Evolutionary conservation across 148 eudicot genomes (phyloP), one percentile per base, ranked within the genome.

Genomic region (Rhododendron henanense): DNA sequence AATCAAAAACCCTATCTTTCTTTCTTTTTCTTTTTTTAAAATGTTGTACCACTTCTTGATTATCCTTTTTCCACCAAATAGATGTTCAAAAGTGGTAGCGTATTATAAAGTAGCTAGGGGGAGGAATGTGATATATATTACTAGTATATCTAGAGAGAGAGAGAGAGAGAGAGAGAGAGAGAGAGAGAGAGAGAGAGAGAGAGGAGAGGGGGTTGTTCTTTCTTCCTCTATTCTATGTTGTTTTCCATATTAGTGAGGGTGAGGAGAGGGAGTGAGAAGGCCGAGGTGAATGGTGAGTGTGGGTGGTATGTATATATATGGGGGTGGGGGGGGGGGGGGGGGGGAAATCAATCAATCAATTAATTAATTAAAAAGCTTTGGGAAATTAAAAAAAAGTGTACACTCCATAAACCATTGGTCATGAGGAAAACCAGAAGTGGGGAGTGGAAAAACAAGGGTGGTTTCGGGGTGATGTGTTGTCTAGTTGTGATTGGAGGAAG

Each of bases 391-490:
- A 21, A 23, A 21, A 23, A 23, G 11, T 2, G 6, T 6, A 21
- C 5, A 55, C 69, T 23, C 28, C 10, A 21, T 6, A 6, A 9
- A 67, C 65, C 33, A 67, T 10, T 3, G 73, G 33, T 28, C 76
- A 71, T 4, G 85, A 83, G 85, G 1, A 28, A n/a, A 37, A n/a
- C 19, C 14, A 51, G 65, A 28, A 25, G 39, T 13, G 83, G 63
- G 19, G 53, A 15, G 2, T 73, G 28, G 77, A 3, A 28, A 31
- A 63, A 28, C 33, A n/a, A 15, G 23, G 31, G 13, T 14, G 61
- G 31, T 31, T 47, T 16, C 37, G 63, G 78, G 83, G 16, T 51
- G 35, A 50, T 86, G 73, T 15, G 87, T 86, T 86, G 87, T 86
- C 87, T 79, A 80, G n/a, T 23, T 14, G 41, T 23, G 69, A 86